Evolutionary conservation across 768 basidiomycete genomes (phyloP).

Genomic region (Pulveroboletus sp.): DNA sequence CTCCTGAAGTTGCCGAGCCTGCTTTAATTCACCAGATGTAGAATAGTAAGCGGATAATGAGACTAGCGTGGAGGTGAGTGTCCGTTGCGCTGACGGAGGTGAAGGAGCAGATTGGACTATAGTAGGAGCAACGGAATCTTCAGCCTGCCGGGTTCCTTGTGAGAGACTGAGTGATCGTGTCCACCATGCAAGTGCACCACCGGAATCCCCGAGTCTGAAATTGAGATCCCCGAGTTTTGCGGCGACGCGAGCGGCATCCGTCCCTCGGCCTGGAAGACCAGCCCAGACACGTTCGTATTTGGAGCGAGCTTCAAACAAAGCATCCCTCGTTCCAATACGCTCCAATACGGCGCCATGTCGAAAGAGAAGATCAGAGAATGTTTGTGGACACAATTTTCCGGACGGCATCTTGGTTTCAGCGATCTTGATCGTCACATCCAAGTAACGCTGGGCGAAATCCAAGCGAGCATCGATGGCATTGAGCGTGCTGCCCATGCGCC

Average conservation of each 20-base stretch:
- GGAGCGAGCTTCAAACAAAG: slow-evolving; percentile 49
- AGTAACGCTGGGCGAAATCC: slow-evolving; percentile 49
- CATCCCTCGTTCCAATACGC: slow-evolving; percentile 49
- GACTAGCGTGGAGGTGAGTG: slow-evolving; percentile 55
- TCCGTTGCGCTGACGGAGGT: slow-evolving; percentile 62
- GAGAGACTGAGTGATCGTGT: slow-evolving; percentile 48
- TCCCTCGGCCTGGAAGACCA: slow-evolving; percentile 35
- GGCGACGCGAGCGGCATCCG: slow-evolving; percentile 52
- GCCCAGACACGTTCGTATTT: slow-evolving; percentile 60
- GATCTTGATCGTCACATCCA: slow-evolving; percentile 45
- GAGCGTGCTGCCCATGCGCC: slow-evolving; percentile 35
- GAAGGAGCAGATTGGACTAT: slow-evolving; percentile 42
- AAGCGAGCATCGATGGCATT: slow-evolving; percentile 53
- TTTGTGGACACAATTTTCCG: slow-evolving; percentile 45
- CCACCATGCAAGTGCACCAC: slow-evolving; percentile 69
- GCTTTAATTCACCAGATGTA: slow-evolving; percentile 47
- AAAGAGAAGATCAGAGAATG: slow-evolving; percentile 50
- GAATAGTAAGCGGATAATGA: slow-evolving; percentile 73
- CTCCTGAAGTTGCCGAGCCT: slow-evolving; percentile 58
- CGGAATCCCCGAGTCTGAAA: slow-evolving; percentile 47
- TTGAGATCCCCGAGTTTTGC: slow-evolving; percentile 66
- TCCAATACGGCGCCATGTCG: slow-evolving; percentile 58
- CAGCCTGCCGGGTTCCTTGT: slow-evolving; percentile 28
- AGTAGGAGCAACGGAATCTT: slow-evolving; percentile 17
- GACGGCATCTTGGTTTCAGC: slow-evolving; percentile 39